Evolutionary conservation across 371 early-diverging fungal genomes (phyloP), one percentile per base, ranked within the genome.

Genomic region (Batkoa obscura): DNA sequence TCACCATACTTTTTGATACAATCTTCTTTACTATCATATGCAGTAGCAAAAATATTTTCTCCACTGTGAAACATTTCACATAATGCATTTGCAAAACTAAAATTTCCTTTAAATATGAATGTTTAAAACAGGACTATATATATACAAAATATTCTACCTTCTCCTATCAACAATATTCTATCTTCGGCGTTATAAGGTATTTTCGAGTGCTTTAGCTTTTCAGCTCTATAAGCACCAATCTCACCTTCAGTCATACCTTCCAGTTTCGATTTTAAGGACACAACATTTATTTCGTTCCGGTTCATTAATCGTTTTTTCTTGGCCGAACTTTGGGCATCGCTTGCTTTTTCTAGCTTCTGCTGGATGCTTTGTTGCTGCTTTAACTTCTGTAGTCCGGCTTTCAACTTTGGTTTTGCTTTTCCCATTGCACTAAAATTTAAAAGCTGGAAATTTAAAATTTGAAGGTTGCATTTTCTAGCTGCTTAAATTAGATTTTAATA

Each of bases 1-100:
- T 86, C 84, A 1, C 69, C 64, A 55, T 94, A 94, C 65, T 94
- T 94, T 61, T 76, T 69, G 32, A 60, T 59, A 48, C 84, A 64
- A 9, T 70, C 71, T 17, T 72, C 62, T 50, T 84, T 75, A 0
- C 74, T 66, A 62, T 94, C 95, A 50, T 71, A 81, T 10, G 80
- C 72, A 0, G 94, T 94, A 0, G 93, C 93, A 2, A 70, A 64
- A 3, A 89, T 69, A 23, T 66, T 67, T 30, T 71, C 64, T 10
- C 72, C 78, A n/a, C 69, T 67, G 35, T 67, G 67, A 50, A 73
- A 64, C 50, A 77, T 62, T 12, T 74, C 69, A 0, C 74, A 78
- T 9, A 91, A 50, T 6, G 80, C 71, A 39, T 68, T 68, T 3
- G 93, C 81, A 68, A 90, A 92, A 31, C 85, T 84, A 58, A 92